These are phyloP conservation scores for Neoascochyta sp. DNA, from an alignment of 2,329 filamentous ascomycete species.

Conservation along the genomic window DNA sequence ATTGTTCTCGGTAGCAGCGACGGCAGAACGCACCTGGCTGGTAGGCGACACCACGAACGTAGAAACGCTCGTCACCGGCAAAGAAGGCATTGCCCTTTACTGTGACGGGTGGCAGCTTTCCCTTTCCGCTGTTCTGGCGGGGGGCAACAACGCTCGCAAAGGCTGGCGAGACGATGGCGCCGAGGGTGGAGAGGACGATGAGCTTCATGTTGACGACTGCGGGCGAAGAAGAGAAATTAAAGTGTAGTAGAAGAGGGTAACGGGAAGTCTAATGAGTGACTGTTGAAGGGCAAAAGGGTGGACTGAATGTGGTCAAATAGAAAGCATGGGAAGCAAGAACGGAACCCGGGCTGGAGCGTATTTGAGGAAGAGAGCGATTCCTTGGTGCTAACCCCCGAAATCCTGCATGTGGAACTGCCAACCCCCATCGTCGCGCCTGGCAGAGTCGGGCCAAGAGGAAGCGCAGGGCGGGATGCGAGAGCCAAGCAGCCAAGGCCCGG, in stretches of 20 bases:
- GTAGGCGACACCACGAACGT: conserved; percentile 61
- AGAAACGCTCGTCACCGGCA: conserved; percentile 57
- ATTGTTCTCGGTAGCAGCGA: conserved; percentile 39
- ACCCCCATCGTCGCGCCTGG: conserved; percentile 30
- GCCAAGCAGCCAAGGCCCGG: conserved; percentile 29
- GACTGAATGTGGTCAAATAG: conserved; percentile 21
- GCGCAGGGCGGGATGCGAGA: conserved; percentile 25
- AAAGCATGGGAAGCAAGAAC: conserved; percentile 21
- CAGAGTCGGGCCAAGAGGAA: conserved; percentile 29
- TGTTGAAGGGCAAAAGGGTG: conserved; percentile 25
- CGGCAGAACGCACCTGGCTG: conserved; percentile 52
- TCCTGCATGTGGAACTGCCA: conserved; percentile 38
- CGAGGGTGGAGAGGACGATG: conserved; percentile 24
- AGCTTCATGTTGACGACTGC: conserved; percentile 27
- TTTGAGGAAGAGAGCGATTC: conserved; percentile 30
- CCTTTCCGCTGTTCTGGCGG: conserved; percentile 31
- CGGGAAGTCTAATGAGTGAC: conserved; percentile 37
- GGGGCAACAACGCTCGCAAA: conserved; percentile 21
- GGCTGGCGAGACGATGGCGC: conserved; percentile 24
- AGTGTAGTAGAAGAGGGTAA: conserved; percentile 21
- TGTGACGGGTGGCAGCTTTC: conserved; percentile 51
- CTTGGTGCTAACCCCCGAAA: conserved; percentile 24
- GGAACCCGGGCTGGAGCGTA: conserved; percentile 21
- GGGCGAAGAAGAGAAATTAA: conserved; percentile 25
- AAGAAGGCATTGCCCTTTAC: conserved; percentile 65